These are phyloP conservation scores for Cystofilobasidium macerans DNA, from an alignment of 768 basidiomycete species.

Conservation along the genomic window DNA sequence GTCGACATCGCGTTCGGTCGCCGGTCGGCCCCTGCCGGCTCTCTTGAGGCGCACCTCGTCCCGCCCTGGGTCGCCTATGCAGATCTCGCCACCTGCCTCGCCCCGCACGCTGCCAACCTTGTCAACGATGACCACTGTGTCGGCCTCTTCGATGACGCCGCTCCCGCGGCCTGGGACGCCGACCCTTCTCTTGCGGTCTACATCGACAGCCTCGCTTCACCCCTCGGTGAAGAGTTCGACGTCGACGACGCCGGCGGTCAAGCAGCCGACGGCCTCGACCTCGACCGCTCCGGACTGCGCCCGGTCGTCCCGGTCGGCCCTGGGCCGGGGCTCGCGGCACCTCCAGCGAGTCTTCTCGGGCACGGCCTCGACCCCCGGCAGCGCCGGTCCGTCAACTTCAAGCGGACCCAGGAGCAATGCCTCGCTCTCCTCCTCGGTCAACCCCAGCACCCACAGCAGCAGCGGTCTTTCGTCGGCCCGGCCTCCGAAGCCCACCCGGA, in stretches of 20 bases:
- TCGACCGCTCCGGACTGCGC: neutral
- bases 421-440: neutral
- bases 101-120: neutral
- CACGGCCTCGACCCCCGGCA: neutral
- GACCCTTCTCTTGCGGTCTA: neutral
- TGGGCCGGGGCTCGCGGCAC: slow-evolving; percentile 13
- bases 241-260: neutral
- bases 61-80: slow-evolving; percentile 7
- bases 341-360: slow-evolving; percentile 13
- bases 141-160: neutral
- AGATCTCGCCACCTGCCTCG: slow-evolving; percentile 4
- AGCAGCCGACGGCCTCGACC: neutral
- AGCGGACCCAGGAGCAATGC: neutral
- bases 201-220: slow-evolving; percentile 1
- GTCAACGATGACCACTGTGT: neutral
- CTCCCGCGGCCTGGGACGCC: neutral
- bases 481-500: neutral
- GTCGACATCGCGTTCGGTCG: neutral
- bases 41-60: neutral
- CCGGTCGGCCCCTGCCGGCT: neutral
- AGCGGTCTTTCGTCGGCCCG: neutral
- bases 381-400: neutral
- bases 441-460: neutral
- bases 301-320: slow-evolving; percentile 6
- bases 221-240: neutral